Evolutionary conservation across 768 basidiomycete species (phyloP).

Genomic region (Phanerochaete carnosa): DNA sequence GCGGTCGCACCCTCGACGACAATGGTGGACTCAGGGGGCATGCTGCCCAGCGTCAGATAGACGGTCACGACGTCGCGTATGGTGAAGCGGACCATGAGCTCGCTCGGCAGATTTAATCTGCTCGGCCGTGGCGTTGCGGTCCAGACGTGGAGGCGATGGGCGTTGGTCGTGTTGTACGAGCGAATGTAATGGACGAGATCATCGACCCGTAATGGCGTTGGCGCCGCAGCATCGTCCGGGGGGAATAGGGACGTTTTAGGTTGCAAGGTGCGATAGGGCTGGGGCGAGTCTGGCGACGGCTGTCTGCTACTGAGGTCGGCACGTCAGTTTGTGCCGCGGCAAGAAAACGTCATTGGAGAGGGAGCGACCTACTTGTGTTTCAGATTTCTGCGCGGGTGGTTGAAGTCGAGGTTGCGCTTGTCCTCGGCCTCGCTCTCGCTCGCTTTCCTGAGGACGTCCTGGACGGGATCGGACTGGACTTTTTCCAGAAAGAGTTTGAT

Average conservation of each 20-base stretch:
- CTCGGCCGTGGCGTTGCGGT: constrained; percentile 28
- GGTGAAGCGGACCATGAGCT: constrained; percentile 51
- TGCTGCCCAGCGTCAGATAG: constrained; percentile 46
- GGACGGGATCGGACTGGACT: constrained; percentile 48
- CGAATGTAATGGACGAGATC: constrained; percentile 53
- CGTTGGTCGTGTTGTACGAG: constrained; percentile 48
- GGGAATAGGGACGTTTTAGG: constrained; percentile 40
- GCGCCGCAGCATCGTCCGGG: constrained; percentile 36
- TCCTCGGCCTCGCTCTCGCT: constrained; percentile 53
- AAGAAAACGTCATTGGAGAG: background rate
- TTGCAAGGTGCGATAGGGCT: constrained; percentile 48
- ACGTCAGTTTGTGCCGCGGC: background rate
- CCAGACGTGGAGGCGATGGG: constrained; percentile 51
- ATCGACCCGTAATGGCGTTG: constrained; percentile 38
- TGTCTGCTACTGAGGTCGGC: constrained; percentile 33
- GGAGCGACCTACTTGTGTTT: constrained; percentile 45
- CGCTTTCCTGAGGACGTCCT: constrained; percentile 56
- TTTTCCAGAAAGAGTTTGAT: constrained; percentile 45
- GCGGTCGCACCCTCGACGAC: constrained; percentile 62
- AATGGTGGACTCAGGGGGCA: constrained; percentile 30
- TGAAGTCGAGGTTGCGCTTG: constrained; percentile 42
- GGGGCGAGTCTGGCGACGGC: constrained; percentile 58
- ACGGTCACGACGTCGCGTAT: constrained; percentile 65
- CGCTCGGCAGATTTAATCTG: constrained; percentile 19
- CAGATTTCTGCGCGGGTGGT: constrained; percentile 45